Conservation (phyloP, 2,329 filamentous ascomycete species). For the Nemania serpens region DNA sequence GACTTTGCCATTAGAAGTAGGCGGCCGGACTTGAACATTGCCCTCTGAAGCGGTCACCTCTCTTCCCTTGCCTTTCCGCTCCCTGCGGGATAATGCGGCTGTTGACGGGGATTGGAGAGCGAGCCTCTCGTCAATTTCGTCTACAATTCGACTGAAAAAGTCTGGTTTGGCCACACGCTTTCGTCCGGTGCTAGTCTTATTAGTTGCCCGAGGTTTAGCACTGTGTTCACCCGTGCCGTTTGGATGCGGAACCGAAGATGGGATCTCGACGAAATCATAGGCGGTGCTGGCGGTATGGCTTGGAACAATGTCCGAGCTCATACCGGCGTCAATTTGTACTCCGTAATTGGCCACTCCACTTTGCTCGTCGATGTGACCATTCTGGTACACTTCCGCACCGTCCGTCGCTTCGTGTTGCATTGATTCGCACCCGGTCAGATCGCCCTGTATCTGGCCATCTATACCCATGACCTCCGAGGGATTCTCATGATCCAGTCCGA, state of each 20-base stretch:
- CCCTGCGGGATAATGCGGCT: conserved; percentile 26
- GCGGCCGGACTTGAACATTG: conserved; percentile 19
- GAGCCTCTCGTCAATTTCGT: conserved; percentile 14
- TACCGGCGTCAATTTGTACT: too few relatives aligned
- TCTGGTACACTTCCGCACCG: too few relatives aligned
- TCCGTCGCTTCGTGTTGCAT: too few relatives aligned
- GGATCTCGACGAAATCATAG: too few relatives aligned
- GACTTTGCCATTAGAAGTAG: conserved; percentile 19
- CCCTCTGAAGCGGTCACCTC: not conserved
- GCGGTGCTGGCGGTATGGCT: too few relatives aligned
- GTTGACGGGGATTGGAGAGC: conserved; percentile 30
- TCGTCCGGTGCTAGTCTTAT: conserved; percentile 30
- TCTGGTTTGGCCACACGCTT: conserved; percentile 37
- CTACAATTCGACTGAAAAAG: conserved; percentile 31
- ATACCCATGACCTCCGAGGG: too few relatives aligned
- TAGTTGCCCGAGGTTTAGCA: not conserved
- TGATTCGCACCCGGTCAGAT: too few relatives aligned
- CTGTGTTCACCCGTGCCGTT: not conserved
- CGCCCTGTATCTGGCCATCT: too few relatives aligned
- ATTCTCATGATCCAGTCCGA: too few relatives aligned
- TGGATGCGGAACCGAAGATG: conserved; percentile 28
- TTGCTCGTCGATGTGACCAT: too few relatives aligned
- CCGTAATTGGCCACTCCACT: too few relatives aligned
- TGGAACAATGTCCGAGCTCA: too few relatives aligned
- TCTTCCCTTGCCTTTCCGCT: conserved; percentile 14